Conservation (phyloP, 1,284 basidiomycete genomes). For the Sanghuangporus baumii region DNA sequence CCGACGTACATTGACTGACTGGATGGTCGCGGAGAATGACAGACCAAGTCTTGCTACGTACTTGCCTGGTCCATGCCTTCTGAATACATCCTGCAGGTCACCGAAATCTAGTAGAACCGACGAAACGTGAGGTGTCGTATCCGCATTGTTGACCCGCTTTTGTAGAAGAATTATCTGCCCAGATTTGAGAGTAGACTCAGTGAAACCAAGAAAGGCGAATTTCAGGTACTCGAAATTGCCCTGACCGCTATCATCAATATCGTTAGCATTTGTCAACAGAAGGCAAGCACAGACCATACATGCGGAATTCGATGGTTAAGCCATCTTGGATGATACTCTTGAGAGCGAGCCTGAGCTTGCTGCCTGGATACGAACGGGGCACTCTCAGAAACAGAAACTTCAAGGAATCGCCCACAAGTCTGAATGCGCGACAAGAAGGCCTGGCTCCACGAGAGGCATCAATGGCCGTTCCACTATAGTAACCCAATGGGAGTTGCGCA, state of each 20-base stretch:
- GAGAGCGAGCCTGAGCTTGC: background rate
- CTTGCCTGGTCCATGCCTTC: constrained; percentile 22
- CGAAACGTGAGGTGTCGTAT: constrained; percentile 17
- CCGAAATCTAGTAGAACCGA: constrained; percentile 20
- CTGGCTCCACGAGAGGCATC: background rate
- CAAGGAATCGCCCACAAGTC: constrained; percentile 5
- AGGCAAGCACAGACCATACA: background rate
- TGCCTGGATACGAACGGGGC: background rate
- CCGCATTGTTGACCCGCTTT: background rate
- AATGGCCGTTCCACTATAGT: background rate
- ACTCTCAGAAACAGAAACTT: constrained; percentile 7
- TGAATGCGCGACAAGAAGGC: background rate
- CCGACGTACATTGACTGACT: constrained; percentile 16
- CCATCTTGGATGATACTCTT: background rate
- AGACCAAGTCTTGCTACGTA: constrained; percentile 24
- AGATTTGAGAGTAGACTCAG: constrained; percentile 23
- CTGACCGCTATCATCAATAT: background rate
- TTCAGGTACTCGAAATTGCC: background rate
- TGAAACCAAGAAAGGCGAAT: constrained; percentile 20
- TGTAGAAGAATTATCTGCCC: constrained; percentile 22
- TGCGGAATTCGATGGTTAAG: background rate
- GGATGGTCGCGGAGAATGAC: constrained; percentile 24
- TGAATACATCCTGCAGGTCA: constrained; percentile 21
- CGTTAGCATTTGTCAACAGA: background rate
- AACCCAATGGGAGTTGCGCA: background rate